A percentile compares a stretch with the other conserved stretches of the same genome.
Conservation (phyloP, 179 eudicot genomes). For the Silene noctiflora region DNA sequence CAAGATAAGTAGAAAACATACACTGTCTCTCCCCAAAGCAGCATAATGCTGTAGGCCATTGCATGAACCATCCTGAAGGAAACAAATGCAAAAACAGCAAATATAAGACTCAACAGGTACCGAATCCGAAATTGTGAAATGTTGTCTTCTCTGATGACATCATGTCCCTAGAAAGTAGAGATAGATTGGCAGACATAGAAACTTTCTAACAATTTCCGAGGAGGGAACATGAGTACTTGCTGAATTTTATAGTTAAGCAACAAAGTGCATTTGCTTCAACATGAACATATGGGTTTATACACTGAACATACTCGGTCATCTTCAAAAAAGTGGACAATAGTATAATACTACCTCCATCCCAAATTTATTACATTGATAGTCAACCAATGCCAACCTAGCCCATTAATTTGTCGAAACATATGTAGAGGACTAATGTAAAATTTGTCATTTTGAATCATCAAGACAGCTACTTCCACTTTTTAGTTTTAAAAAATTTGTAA, state of each 20-base stretch:
- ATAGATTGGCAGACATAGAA: background rate
- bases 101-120: background rate
- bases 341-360: background rate
- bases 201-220: background rate
- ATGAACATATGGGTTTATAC: background rate
- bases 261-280: background rate
- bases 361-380: background rate
- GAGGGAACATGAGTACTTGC: background rate
- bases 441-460: background rate
- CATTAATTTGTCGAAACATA: background rate
- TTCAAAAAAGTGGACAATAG: background rate
- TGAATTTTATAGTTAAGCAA: background rate
- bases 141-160: background rate
- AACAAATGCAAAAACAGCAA: background rate
- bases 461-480: background rate
- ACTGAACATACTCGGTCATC: background rate
- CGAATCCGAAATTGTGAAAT: constrained; percentile 8
- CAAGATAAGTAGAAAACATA: constrained; percentile 37
- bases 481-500: no score
- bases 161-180: background rate
- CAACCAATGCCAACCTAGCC: background rate
- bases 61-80: constrained; percentile 86
- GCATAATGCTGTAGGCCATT: constrained; percentile 99
- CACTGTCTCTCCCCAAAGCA: constrained; percentile 86
- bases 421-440: background rate